These are phyloP conservation scores for Polytrichum commune DNA, from an alignment of 225 moss, liverwort and hornwort genomes.

Conservation along the genomic window DNA sequence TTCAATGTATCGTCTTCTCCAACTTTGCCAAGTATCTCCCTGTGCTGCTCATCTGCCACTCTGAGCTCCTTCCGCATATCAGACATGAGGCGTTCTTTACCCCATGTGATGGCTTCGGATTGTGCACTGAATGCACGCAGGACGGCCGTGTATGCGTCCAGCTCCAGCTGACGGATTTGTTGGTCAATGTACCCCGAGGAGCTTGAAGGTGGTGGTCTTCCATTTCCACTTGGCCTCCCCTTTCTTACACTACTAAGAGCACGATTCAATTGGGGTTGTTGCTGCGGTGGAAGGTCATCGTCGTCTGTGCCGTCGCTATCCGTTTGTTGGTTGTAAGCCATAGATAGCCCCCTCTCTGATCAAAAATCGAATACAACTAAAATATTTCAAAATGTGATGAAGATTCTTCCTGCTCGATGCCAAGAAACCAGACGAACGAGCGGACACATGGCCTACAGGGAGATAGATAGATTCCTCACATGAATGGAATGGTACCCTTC, in stretches of 20 bases:
- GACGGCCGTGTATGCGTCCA: conserved; percentile 66
- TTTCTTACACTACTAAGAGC: conserved; percentile 30
- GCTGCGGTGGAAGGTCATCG: conserved; percentile 58
- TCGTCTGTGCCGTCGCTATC: conserved; percentile 40
- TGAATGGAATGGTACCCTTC: too few relatives aligned
- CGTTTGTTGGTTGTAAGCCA: conserved; percentile 27
- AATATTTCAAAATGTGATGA: too few relatives aligned
- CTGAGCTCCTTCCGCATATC: conserved; percentile 66
- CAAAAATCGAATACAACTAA: too few relatives aligned
- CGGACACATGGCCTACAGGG: too few relatives aligned
- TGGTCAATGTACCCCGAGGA: conserved; percentile 41
- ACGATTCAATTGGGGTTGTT: conserved; percentile 19
- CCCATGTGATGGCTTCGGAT: conserved; percentile 63
- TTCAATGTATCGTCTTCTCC: conserved; percentile 42
- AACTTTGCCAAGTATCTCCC: conserved; percentile 59
- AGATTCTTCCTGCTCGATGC: too few relatives aligned
- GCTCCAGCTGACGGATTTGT: conserved; percentile 58
- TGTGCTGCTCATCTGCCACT: conserved; percentile 66
- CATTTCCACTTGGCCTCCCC: conserved; percentile 69
- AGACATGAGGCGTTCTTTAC: conserved; percentile 62
- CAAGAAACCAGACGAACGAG: too few relatives aligned
- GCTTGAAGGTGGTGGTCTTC: conserved; percentile 30
- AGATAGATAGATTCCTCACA: too few relatives aligned
- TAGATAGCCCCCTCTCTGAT: background rate
- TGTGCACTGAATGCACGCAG: conserved; percentile 70